Percentiles rank a stretch among this genome's conserved stretches.
phyloP scores from a whole-genome alignment of 805 yeast genomes.

The Teunomyces aglyptinius region DNA sequence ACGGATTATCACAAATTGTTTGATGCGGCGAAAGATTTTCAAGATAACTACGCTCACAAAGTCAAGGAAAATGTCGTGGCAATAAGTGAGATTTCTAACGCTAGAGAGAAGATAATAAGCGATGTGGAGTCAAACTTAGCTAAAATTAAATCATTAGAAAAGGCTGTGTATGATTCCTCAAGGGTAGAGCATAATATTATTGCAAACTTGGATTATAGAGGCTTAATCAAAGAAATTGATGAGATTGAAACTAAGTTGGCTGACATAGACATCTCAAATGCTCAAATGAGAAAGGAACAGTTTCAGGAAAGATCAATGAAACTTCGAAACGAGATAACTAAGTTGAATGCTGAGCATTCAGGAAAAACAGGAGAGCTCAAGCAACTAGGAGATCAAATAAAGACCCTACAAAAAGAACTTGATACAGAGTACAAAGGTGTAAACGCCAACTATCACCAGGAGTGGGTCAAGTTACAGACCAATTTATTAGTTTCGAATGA shows the following conservation, averaged over 20 bases:
- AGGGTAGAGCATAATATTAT: constrained; percentile 54
- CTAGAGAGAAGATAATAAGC: constrained; percentile 10
- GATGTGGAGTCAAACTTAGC: constrained; percentile 23
- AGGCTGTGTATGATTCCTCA: constrained; percentile 32
- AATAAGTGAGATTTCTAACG: not conserved
- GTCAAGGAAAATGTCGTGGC: constrained; percentile 21
- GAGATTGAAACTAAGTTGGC: constrained; percentile 38
- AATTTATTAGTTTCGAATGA: constrained; percentile 77
- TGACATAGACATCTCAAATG: constrained; percentile 51
- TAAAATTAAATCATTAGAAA: constrained; percentile 19
- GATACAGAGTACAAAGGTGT: constrained; percentile 69
- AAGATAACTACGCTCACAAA: constrained; percentile 15
- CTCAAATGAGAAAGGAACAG: constrained; percentile 57
- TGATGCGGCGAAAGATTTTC: constrained; percentile 18
- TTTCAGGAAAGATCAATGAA: constrained; percentile 57
- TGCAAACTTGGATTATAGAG: constrained; percentile 61
- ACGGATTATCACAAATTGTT: constrained; percentile 1
- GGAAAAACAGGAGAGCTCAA: constrained; percentile 82
- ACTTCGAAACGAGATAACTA: constrained; percentile 51
- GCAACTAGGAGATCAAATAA: constrained; percentile 74
- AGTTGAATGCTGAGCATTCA: constrained; percentile 61
- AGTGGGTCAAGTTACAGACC: constrained; percentile 75
- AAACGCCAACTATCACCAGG: constrained; percentile 59
- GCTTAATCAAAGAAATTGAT: constrained; percentile 38
- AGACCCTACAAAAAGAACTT: constrained; percentile 55